These are phyloP conservation scores for Alternaria ethzedia DNA, from an alignment of 2,329 filamentous ascomycete genomes.

Conservation along the genomic window DNA sequence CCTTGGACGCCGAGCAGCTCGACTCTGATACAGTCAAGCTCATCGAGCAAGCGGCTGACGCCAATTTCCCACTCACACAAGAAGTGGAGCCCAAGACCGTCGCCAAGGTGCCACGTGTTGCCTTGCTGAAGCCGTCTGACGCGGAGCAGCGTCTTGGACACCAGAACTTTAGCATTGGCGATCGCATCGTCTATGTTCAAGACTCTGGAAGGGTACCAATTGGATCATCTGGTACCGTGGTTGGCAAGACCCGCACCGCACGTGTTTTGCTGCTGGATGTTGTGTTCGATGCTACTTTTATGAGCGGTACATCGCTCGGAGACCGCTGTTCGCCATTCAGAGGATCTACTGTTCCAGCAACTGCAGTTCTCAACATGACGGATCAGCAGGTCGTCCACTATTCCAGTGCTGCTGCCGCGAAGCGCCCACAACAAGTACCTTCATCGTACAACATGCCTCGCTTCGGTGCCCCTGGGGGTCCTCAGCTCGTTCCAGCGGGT, in stretches of 20 bases:
- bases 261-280: conserved; percentile 85
- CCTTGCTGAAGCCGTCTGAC: conserved; percentile 89
- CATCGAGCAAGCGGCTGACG: conserved; percentile 78
- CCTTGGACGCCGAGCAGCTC: conserved; percentile 92
- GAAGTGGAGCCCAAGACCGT: conserved; percentile 69
- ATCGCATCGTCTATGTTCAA: conserved; percentile 90
- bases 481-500: conserved; percentile 65
- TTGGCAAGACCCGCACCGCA: conserved; percentile 88
- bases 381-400: conserved; percentile 78
- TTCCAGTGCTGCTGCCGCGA: conserved; percentile 64
- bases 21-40: conserved; percentile 86
- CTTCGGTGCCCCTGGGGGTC: conserved; percentile 63
- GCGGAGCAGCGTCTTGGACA: conserved; percentile 90
- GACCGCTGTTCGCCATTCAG: conserved; percentile 92
- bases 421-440: conserved; percentile 56
- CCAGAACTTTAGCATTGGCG: conserved; percentile 83
- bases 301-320: conserved; percentile 92
- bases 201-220: conserved; percentile 95
- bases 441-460: conserved; percentile 61
- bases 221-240: conserved; percentile 88
- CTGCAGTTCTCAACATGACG: conserved; percentile 87
- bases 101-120: conserved; percentile 81
- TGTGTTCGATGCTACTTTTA: conserved; percentile 92
- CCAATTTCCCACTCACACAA: conserved; percentile 39
- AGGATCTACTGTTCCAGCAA: conserved; percentile 86